Conservation (phyloP, 2,329 filamentous ascomycete species). For the Calonectria pauciramosa region DNA sequence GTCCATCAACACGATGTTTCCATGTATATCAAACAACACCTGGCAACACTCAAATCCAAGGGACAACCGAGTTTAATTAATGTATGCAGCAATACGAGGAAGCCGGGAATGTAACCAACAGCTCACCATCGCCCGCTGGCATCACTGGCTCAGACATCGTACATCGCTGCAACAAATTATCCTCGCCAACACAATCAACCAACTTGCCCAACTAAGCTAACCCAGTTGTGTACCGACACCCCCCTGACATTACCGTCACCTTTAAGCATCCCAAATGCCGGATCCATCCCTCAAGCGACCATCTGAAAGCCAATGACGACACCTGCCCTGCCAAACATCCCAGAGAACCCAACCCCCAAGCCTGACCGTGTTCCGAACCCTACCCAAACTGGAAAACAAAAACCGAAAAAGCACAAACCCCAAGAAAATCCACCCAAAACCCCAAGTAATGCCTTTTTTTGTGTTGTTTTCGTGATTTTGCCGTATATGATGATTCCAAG, state of each 20-base stretch:
- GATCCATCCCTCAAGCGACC: constrained; percentile 6
- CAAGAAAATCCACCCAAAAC: constrained; percentile 33
- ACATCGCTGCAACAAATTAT: constrained; percentile 23
- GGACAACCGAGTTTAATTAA: not conserved
- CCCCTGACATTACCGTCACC: constrained; percentile 16
- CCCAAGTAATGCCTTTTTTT: constrained; percentile 39
- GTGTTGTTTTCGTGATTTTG: constrained; percentile 35
- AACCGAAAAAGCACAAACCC: constrained; percentile 27
- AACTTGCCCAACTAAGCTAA: not conserved
- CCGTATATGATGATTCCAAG: constrained; percentile 32
- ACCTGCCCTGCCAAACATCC: constrained; percentile 38
- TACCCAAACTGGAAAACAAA: constrained; percentile 38
- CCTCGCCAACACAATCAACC: constrained; percentile 10
- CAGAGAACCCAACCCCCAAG: constrained; percentile 35
- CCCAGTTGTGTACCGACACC: not conserved
- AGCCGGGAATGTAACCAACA: not conserved
- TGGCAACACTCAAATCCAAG: not conserved
- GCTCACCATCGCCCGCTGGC: not conserved
- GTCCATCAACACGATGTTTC: not conserved
- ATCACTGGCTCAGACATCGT: not conserved
- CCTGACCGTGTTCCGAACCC: constrained; percentile 34
- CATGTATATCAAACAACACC: not conserved
- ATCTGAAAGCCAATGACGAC: constrained; percentile 39
- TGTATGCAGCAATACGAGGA: not conserved
- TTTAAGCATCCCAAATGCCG: constrained; percentile 11